Evolutionary conservation across 2,329 filamentous ascomycete genomes (phyloP).

Genomic region (Neofusicoccum kwambonambiense): DNA sequence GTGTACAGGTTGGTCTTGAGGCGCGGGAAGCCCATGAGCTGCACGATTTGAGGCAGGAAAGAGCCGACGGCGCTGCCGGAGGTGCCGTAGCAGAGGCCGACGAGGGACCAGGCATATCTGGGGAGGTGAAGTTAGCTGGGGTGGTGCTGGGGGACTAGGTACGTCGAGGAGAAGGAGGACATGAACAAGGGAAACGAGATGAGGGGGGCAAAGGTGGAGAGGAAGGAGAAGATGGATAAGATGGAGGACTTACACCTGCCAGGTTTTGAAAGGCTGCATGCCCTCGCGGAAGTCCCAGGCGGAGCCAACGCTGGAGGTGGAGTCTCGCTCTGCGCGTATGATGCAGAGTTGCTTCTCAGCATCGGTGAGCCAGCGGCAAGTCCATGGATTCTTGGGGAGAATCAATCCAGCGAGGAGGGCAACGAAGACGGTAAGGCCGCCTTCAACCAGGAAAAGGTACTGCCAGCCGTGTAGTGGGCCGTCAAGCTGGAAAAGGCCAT

Average conservation of each 20-base stretch:
- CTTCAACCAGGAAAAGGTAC: constrained; percentile 49
- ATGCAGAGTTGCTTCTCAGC: constrained; percentile 27
- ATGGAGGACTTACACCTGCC: constrained; percentile 1
- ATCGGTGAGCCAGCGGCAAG: constrained; percentile 40
- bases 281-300: constrained; percentile 8
- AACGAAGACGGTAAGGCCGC: constrained; percentile 39
- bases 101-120: constrained; percentile 8
- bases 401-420: constrained; percentile 41
- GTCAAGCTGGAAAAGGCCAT: constrained; percentile 42
- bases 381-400: constrained; percentile 39
- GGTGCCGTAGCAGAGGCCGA: constrained; percentile 16
- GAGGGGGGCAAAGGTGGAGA: too few relatives aligned
- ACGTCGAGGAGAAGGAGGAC: too few relatives aligned
- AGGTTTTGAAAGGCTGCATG: constrained; percentile 7
- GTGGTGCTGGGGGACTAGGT: too few relatives aligned
- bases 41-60: constrained; percentile 19
- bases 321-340: constrained; percentile 5
- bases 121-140: neutral
- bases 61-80: constrained; percentile 11
- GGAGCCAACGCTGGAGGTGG: neutral
- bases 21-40: neutral
- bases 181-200: too few relatives aligned
- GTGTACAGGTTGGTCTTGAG: constrained; percentile 18
- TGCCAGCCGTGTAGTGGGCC: constrained; percentile 41
- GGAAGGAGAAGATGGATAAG: too few relatives aligned